These are phyloP conservation scores for Saccharomycopsis javanensis DNA, from an alignment of 805 yeast genomes.

Conservation along the genomic window DNA sequence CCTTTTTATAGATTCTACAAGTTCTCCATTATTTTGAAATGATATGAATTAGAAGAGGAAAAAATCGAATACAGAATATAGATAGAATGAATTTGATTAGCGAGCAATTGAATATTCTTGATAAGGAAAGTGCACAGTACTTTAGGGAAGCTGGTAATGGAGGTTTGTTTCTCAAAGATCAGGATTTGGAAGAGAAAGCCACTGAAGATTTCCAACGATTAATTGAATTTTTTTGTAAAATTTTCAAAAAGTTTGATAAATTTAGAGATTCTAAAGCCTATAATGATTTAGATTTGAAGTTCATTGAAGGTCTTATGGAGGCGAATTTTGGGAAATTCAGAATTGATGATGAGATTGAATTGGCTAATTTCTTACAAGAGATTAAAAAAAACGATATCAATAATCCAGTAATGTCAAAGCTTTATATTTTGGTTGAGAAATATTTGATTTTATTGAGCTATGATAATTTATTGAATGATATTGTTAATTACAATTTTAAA, in stretches of 20 bases:
- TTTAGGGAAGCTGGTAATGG: background rate
- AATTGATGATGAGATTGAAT: background rate
- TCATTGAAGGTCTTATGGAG: background rate
- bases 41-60: slow-evolving; percentile 1
- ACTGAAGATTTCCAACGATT: background rate
- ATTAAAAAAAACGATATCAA: background rate
- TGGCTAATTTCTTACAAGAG: background rate
- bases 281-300: background rate
- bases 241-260: slow-evolving; percentile 3
- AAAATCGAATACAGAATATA: background rate
- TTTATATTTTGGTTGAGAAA: slow-evolving; percentile 26
- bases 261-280: background rate
- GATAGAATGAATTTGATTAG: background rate
- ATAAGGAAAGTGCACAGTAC: background rate
- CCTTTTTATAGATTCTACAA: too few relatives aligned
- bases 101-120: background rate
- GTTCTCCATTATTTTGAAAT: background rate
- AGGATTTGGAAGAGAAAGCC: background rate
- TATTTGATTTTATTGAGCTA: slow-evolving; percentile 28
- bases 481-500: slow-evolving; percentile 35
- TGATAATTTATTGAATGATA: slow-evolving; percentile 27
- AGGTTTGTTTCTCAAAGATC: background rate
- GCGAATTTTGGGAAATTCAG: background rate
- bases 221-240: slow-evolving; percentile 1
- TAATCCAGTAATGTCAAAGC: slow-evolving; percentile 1